phyloP scores from a whole-genome alignment of 2,329 filamentous ascomycete species.

The Phyllosticta ampelicida region DNA sequence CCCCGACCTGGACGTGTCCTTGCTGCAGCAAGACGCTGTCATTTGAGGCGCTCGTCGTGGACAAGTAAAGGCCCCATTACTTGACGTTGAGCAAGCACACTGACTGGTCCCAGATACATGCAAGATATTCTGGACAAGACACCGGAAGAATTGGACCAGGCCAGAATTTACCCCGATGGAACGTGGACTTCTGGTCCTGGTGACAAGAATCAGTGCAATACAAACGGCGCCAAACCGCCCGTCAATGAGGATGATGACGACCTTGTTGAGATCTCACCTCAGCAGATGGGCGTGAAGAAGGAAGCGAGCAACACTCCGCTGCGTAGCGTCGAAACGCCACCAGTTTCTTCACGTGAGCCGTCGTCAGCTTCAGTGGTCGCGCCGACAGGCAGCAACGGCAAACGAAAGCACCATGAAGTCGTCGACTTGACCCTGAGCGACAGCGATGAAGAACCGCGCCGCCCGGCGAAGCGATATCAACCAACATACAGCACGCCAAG shows the following conservation, averaged over 20 bases:
- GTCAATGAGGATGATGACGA: conserved; percentile 36
- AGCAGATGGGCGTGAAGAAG: conserved; percentile 24
- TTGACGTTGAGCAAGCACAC: conserved; percentile 6
- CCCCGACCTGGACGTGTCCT: conserved; percentile 92
- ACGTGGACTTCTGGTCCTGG: conserved; percentile 51
- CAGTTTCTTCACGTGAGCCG: conserved; percentile 35
- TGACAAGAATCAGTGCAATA: conserved; percentile 20
- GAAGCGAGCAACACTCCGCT: conserved; percentile 27
- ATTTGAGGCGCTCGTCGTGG: conserved; percentile 74
- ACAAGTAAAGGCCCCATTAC: conserved; percentile 52
- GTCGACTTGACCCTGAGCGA: conserved; percentile 41
- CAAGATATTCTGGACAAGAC: conserved; percentile 75
- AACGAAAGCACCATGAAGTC: conserved; percentile 33
- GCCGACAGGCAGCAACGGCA: conserved; percentile 26
- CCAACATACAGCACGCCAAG: conserved; percentile 27
- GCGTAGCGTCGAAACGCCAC: conserved; percentile 33
- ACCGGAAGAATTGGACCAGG: conserved; percentile 61
- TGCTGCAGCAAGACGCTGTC: conserved; percentile 77
- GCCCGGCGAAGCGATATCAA: conserved; percentile 9
- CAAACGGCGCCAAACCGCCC: conserved; percentile 26
- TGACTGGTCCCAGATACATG: conserved; percentile 53
- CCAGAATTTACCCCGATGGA: conserved; percentile 81
- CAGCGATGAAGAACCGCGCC: conserved; percentile 31
- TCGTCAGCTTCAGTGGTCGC: conserved; percentile 23
- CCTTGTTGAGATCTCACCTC: conserved; percentile 32